Base-by-base conservation (phyloP, 1,139 yeast species). In the Suhomyces chickasaworum region DNA sequence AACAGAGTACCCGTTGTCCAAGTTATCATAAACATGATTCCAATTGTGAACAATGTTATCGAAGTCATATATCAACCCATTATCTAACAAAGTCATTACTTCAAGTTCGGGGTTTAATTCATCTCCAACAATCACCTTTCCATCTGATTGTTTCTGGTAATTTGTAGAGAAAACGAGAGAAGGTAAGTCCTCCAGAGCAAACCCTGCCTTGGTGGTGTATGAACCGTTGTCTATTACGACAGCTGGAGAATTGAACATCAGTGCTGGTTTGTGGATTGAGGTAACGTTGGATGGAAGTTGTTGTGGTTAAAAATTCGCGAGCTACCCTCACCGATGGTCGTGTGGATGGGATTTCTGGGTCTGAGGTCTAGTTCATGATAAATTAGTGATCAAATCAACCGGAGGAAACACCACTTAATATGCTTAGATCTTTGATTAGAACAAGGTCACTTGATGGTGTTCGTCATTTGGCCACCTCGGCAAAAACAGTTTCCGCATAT, bases 211-310 rank as follows among this genome's bases (percentile, higher is more conserved):
- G 35, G 89, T 84, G 13, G 78, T 71, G 49, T 76, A 69, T 1
- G 88, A 75, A 21, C 89, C 90, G 58, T 81, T 80, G 61, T 86
- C 90, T 38, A 86, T 81, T 42, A 86, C 87, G 16, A 85, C 78
- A 16, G 87, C 79, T 9, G 83, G 79, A 47, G 82, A 68, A 34
- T 69, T 62, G 53, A 37, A 44, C 50, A 47, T 45, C 21, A 17
- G 30, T 17, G 30, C 37, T 35, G 40, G 48, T 23, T n/a, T 37
- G n/a, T n/a, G n/a, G n/a, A n/a, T n/a, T n/a, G n/a, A n/a, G n/a
- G n/a, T n/a, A n/a, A n/a, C n/a, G 20, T 25, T 25, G 22, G 12
- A 20, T 31, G 37, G 42, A 15, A 15, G 29, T 37, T 46, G 45
- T 32, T 38, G 44, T 29, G 29, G 23, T 23, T 18, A 9, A 35